Conservation (phyloP, 768 basidiomycete genomes). For the Rhizopogon rudus region DNA sequence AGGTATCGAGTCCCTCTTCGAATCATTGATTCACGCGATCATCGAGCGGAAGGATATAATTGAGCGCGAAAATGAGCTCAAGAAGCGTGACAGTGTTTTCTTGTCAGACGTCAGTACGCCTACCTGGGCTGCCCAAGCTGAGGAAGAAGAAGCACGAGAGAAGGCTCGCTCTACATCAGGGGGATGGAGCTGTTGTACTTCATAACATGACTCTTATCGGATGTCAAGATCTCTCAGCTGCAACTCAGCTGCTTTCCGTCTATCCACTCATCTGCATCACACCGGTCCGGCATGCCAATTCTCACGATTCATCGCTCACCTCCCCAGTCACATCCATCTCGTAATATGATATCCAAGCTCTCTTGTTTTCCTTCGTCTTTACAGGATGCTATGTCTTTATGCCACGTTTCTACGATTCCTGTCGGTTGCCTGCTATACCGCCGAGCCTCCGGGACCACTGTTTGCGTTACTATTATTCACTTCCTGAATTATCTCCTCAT, state of each 20-base stretch:
- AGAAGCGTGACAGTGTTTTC: conserved; percentile 82
- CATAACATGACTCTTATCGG: conserved; percentile 18
- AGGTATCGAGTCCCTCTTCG: conserved; percentile 83
- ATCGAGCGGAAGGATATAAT: conserved; percentile 74
- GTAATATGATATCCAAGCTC: background rate
- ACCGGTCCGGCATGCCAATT: conserved; percentile 8
- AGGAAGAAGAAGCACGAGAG: conserved; percentile 69
- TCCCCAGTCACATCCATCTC: conserved; percentile 2
- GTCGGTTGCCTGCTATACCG: conserved; percentile 18
- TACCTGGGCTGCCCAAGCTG: conserved; percentile 75
- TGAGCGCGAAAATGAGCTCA: conserved; percentile 74
- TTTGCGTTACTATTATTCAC: conserved; percentile 24
- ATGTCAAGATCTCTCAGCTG: conserved; percentile 6
- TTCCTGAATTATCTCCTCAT: conserved; percentile 34
- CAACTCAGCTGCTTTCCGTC: conserved; percentile 6
- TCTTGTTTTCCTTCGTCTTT: conserved; percentile 9
- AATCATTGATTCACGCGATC: conserved; percentile 74
- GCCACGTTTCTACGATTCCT: conserved; percentile 16
- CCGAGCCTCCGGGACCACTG: conserved; percentile 9
- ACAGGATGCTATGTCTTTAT: conserved; percentile 25
- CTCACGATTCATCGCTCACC: conserved; percentile 11
- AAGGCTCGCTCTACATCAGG: conserved; percentile 42
- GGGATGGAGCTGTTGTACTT: conserved; percentile 67
- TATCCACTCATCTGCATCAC: conserved; percentile 12
- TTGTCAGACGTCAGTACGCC: conserved; percentile 60